Base-by-base conservation (phyloP, 1,139 yeast genomes). In the Sugiyamaella neomexicana region DNA sequence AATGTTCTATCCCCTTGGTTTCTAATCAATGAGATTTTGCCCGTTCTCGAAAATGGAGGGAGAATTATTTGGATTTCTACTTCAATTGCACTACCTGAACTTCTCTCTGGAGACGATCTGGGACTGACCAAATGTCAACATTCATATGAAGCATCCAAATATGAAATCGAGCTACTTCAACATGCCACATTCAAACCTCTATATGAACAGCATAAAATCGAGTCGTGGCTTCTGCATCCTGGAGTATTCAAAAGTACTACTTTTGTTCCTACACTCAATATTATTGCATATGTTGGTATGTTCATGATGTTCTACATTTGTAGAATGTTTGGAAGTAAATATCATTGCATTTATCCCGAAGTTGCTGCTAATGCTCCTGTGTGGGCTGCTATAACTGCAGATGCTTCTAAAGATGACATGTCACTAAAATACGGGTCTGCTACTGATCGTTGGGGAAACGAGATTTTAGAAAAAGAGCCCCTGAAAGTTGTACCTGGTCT, bases 1-100 rank as follows among this genome's bases (percentile, higher is more conserved):
- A 93, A 93, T 67, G 96, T 91, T 12, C 88, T 95, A 71, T 96
- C 96, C 0, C 99, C 98, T 1, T 91, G 88, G 73, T 93, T 85
- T 69, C 74, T 93, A 50, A 74, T 88, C 43, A 87, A 85, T 62
- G 84, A 78, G 61, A 72, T 87, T 37, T 68, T 73, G 48, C 82
- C 81, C 9, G 69, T 84, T 40, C 72, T 90, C 23, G 61, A 69
- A 17, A 68, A 74, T 13, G 76, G 78, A 1, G 89, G 91, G 0
- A 78, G 79, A 54, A 75, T 93, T 31, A 76, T 93, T 13, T 90
- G 97, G 97, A 82, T 93, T 42, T 84, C 95, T 8, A 85, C 96
- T 31, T 72, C 88, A 45, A 86, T 89, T 81, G 82, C 95, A 0
- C 80, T 80, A 49, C 85, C 95, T 1, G 78, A 83, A 55, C 83